Percentiles rank a stretch among this genome's conserved stretches.
Evolutionary conservation across 1,284 basidiomycete genomes (phyloP).

Genomic region (Tilletia horrida): DNA sequence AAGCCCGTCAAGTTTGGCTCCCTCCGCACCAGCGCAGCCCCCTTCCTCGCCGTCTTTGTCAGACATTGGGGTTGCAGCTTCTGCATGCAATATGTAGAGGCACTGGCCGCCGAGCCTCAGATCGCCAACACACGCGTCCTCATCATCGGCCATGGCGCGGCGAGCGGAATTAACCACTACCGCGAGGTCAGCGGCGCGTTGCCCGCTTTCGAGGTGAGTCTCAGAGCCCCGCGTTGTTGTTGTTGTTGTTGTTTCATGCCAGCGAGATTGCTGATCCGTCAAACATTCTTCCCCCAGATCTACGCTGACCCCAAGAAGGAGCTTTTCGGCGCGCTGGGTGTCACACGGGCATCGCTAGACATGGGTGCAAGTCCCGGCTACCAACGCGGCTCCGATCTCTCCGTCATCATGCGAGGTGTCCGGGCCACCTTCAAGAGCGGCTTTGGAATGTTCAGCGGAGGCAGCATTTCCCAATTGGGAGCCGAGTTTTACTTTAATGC

Average conservation of each 20-base stretch:
- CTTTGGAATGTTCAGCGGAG: conserved; percentile 12
- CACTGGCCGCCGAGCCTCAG: neutral
- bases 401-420: neutral
- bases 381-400: neutral
- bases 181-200: conserved; percentile 14
- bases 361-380: conserved; percentile 16
- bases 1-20: neutral
- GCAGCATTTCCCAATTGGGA: conserved; percentile 20
- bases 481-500: conserved; percentile 20
- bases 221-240: too few species aligned
- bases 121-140: conserved; percentile 14
- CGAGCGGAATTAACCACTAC: conserved; percentile 19
- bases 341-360: conserved; percentile 11
- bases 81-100: conserved; percentile 15
- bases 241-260: too few species aligned
- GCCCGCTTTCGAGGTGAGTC: conserved; percentile 9
- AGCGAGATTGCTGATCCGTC: too few species aligned
- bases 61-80: conserved; percentile 21
- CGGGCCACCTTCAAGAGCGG: neutral
- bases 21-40: neutral
- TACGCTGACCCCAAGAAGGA: conserved; percentile 19
- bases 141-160: conserved; percentile 21
- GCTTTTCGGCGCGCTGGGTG: conserved; percentile 17
- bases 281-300: conserved; percentile 15
- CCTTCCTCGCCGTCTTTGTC: conserved; percentile 17